Evolutionary conservation across 2,329 filamentous ascomycete genomes (phyloP), one percentile per base, ranked within the genome.

Genomic region (Phyllosticta citrichinensis): DNA sequence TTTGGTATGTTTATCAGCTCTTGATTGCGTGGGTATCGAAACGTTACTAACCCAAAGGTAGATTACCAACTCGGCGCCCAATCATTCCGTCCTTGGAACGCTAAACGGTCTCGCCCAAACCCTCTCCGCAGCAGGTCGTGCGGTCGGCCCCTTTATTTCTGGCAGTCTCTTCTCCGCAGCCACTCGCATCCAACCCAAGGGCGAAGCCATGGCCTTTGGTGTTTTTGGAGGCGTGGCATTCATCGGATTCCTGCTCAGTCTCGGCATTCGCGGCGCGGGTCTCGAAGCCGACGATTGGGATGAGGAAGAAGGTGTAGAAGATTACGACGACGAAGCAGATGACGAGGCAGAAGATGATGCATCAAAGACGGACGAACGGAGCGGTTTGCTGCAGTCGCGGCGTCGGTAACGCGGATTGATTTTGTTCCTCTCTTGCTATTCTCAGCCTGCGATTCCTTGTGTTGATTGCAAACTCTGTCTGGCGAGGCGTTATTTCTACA

Each of bases 101-200:
- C 80, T 99, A 25, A 97, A 99, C 69, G 94, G 94, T 10, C 82
- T 97, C 33, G 94, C 94, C 0, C 94, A 99, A 74, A 96, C 91
- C 0, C 83, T 99, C 0, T 96, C 91, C 0, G 94, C 94, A 0
- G 90, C 89, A 0, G 94, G 94, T 9, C 86, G 94, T 63, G 91
- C 92, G 52, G 83, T 91, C 0, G 94, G 94, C 0, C 94, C 94
- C 0, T 92, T 97, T 65, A 78, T 96, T 0, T 94, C 91, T 0
- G 94, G 94, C 0, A 86, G 86, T 0, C 78, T 99, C 0, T 99
- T 96, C 73, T 90, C 90, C 0, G 77, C 93, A 0, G 87, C 91
- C 0, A 87, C 85, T 0, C 81, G 83, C 56, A 80, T 96, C 5
- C 77, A 81, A 11, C 88, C 87, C 2, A 94, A 91, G 69, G 93